Base-by-base conservation (phyloP, 2,329 filamentous ascomycete genomes). In the Scedosporium aurantiacum region DNA sequence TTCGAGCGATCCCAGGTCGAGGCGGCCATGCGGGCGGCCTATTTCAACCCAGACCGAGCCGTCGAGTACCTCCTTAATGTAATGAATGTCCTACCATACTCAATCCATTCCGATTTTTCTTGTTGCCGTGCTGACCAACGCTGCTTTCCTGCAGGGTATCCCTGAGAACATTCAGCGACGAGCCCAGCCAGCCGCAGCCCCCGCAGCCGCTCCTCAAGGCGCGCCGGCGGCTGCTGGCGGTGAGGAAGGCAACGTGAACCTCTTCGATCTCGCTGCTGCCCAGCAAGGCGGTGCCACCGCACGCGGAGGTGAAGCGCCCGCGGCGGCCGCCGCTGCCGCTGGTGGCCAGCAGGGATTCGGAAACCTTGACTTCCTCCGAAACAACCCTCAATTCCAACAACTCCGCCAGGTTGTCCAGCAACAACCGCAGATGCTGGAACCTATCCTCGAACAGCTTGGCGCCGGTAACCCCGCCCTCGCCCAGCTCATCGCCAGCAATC, bases 371-470 rank as follows among this genome's bases (percentile, higher is more conserved):
- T 97, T 96, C 73, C 80, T 99, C 61, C 88, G 94, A 70, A 90
- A 92, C 75, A 97, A 97, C 73, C 88, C 92, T 25, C 93, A 97
- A 75, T 99, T 99, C 78, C 94, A 97, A 77, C 94, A 99, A 76
- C 84, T 99, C 63, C 89, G 94, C 65, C 92, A 97, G 76, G 88
- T 99, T 23, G 93, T 99, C 54, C 94, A 99, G 76, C 92, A 97
- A 74, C 90, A 97, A 73, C 94, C 94, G 18, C 89, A 94, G 73
- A 99, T 99, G 94, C 87, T 99, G 23, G 94, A 99, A 78, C 93
- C 94, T 5, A 97, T 99, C 67, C 80, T 99, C 62, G 93, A 97
- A 75, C 92, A 97, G 75, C 90, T 99, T 43, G 92, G 91, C 41
- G 89, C 91, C 23, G 93, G 93, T 27, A 99, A 99, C 77, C 94